Evolutionary conservation across 2,329 filamentous ascomycete genomes (phyloP).

Genomic region (Volutella citrinella): DNA sequence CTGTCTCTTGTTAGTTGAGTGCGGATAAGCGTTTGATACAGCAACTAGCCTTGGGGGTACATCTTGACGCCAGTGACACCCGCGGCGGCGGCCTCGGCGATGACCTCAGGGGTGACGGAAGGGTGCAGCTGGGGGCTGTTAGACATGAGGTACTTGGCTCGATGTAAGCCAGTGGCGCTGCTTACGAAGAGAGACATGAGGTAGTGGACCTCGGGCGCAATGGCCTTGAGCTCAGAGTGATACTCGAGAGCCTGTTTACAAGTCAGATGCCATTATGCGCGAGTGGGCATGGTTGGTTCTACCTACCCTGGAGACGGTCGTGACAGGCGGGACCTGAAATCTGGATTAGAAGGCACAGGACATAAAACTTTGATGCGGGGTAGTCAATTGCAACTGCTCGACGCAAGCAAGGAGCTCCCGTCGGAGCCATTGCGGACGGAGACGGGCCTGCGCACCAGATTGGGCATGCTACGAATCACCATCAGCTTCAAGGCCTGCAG

Average conservation of each 20-base stretch:
- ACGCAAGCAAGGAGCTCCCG: conserved; percentile 4
- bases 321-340: conserved; percentile 19
- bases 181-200: conserved; percentile 69
- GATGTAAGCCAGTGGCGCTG: no score
- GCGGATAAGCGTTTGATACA: no score
- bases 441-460: conserved; percentile 43
- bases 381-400: neutral
- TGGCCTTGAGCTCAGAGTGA: conserved; percentile 54
- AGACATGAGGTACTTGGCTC: no score
- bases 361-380: neutral
- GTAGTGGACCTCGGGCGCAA: conserved; percentile 62
- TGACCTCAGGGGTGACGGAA: conserved; percentile 63
- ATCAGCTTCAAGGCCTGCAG: no score
- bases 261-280: neutral
- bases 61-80: conserved; percentile 73
- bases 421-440: no score
- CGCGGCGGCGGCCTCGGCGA: conserved; percentile 68
- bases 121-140: conserved; percentile 55
- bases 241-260: conserved; percentile 59
- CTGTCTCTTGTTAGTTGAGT: no score
- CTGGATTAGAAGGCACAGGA: conserved; percentile 9
- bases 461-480: conserved; percentile 47
- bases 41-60: conserved; percentile 52
- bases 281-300: no score
- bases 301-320: conserved; percentile 14